These are phyloP conservation scores for Pleurotus salmoneostramineus DNA, from an alignment of 768 basidiomycete genomes.

Conservation along the genomic window DNA sequence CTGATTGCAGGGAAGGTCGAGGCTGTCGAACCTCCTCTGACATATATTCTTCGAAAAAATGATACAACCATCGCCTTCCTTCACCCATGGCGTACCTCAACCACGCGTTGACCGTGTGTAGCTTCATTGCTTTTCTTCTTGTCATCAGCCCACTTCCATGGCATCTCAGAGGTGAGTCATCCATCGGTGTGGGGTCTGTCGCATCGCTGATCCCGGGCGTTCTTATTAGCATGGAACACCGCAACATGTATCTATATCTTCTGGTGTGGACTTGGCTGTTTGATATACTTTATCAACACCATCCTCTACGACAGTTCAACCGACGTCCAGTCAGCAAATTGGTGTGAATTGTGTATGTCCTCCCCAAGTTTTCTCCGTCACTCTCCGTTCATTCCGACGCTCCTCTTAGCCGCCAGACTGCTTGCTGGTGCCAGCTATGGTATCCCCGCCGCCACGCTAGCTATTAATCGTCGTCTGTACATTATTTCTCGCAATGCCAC, in stretches of 20 bases:
- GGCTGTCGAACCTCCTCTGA: too few relatives aligned
- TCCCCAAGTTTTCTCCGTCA: neutral
- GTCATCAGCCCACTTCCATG: neutral
- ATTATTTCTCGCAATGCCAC: slow-evolving; percentile 4
- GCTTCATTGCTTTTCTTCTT: slow-evolving; percentile 1
- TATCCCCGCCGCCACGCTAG: slow-evolving; percentile 5
- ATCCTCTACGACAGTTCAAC: slow-evolving; percentile 27
- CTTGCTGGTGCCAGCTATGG: neutral
- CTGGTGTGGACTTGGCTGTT: slow-evolving; percentile 39
- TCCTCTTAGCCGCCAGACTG: neutral
- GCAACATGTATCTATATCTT: slow-evolving; percentile 50
- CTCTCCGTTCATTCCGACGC: neutral
- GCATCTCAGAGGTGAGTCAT: slow-evolving; percentile 1
- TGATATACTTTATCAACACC: slow-evolving; percentile 41
- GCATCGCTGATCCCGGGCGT: neutral
- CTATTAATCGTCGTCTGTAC: slow-evolving; percentile 9
- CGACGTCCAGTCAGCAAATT: neutral
- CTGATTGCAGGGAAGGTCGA: too few relatives aligned
- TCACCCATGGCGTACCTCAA: neutral
- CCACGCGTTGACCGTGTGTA: neutral
- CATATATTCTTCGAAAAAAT: too few relatives aligned
- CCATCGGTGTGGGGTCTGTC: neutral
- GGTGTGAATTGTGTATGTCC: slow-evolving; percentile 3
- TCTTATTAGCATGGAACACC: slow-evolving; percentile 36
- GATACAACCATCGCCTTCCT: neutral